Percentiles rank a stretch among this genome's conserved stretches.
These are phyloP conservation scores for Colletotrichum karsti DNA, from an alignment of 2,329 filamentous ascomycete genomes.

Conservation along the genomic window DNA sequence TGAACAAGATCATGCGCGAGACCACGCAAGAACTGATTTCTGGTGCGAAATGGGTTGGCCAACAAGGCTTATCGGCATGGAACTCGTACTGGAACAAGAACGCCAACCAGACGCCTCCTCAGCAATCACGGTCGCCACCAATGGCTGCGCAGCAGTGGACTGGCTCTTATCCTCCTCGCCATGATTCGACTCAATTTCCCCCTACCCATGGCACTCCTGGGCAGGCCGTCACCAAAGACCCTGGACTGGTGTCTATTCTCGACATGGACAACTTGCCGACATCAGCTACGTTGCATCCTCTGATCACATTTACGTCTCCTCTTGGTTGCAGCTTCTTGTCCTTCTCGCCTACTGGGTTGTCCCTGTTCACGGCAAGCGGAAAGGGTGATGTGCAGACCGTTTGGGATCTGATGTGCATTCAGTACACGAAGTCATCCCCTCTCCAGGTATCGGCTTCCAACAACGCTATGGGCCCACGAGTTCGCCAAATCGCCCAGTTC, in stretches of 20 bases:
- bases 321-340: conserved; percentile 84
- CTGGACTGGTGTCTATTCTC: conserved; percentile 78
- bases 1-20: conserved; percentile 81
- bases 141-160: conserved; percentile 57
- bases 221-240: conserved; percentile 68
- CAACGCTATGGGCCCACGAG: conserved; percentile 60
- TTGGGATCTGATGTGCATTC: conserved; percentile 79
- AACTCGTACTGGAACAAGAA: conserved; percentile 81
- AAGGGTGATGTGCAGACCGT: conserved; percentile 86
- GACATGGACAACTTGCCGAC: conserved; percentile 70
- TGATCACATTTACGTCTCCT: conserved; percentile 75
- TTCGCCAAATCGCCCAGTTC: conserved; percentile 88
- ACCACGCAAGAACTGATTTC: conserved; percentile 82
- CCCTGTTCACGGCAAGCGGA: conserved; percentile 80
- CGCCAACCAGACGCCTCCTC: conserved; percentile 51
- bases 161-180: conserved; percentile 51
- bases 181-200: conserved; percentile 69
- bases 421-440: conserved; percentile 69
- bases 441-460: conserved; percentile 59
- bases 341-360: conserved; percentile 77
- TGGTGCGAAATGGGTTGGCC: conserved; percentile 78
- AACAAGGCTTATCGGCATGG: conserved; percentile 80
- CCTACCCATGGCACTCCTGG: conserved; percentile 76
- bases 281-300: conserved; percentile 64
- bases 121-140: conserved; percentile 53